phyloP scores from a whole-genome alignment of 495 filamentous ascomycete genomes.

The Talaromyces nanjingensis region DNA sequence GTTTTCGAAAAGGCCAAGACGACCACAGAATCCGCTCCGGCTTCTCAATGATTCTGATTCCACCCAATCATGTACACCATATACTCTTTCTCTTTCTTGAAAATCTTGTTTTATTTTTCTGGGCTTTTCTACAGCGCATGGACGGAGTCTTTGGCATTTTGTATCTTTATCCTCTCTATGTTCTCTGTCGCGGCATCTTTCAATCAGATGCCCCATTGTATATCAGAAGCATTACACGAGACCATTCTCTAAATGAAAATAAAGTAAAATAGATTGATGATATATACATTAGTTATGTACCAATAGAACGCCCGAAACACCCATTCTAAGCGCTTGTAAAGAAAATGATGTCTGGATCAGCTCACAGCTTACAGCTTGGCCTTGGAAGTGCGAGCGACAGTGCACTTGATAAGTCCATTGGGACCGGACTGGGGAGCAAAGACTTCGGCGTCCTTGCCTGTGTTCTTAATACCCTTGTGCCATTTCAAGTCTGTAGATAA shows the following conservation, averaged over 20 bases:
- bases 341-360: constrained; percentile 6
- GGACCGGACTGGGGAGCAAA: constrained; percentile 89
- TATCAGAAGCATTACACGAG: neutral
- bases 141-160: constrained; percentile 37
- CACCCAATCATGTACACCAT: constrained; percentile 8
- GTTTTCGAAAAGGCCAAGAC: constrained; percentile 40
- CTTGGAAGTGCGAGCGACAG: constrained; percentile 57
- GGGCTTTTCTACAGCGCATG: constrained; percentile 36
- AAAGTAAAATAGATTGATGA: neutral
- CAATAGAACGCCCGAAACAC: constrained; percentile 4
- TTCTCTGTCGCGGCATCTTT: constrained; percentile 6
- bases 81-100: constrained; percentile 8
- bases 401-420: constrained; percentile 95
- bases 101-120: constrained; percentile 26
- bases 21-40: constrained; percentile 11
- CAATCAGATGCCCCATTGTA: constrained; percentile 7
- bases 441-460: constrained; percentile 91
- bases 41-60: constrained; percentile 5
- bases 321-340: constrained; percentile 3
- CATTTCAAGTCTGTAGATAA: constrained; percentile 70
- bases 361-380: constrained; percentile 27
- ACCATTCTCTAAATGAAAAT: neutral
- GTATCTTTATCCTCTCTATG: constrained; percentile 16
- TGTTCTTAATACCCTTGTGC: constrained; percentile 97
- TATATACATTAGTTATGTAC: neutral